Evolutionary conservation across 2,329 filamentous ascomycete genomes (phyloP), one percentile per base, ranked within the genome.

Genomic region (Arthrobotrys pseudoclavata): DNA sequence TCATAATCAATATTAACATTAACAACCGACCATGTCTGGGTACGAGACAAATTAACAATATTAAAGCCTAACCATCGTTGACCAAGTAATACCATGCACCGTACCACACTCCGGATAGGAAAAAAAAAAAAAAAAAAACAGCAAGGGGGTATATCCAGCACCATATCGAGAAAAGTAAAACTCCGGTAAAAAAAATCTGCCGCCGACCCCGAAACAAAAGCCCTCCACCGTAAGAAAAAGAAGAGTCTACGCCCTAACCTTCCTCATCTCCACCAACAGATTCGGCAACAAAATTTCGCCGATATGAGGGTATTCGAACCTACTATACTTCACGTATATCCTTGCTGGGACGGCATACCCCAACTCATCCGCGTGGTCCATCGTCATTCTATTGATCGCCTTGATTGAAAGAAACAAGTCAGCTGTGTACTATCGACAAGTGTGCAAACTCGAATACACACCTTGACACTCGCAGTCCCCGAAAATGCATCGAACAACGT

Each of bases 381-480:
- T 60, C 6, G 63, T 52, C 70, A 74, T 74, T 18, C 61, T 26
- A 15, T 67, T 53, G 3, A 74, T 67, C n/a, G 69, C 48, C 69
- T 74, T 24, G 13, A 18, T 31, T 9, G 13, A 42, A 55, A 12
- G 9, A 67, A 53, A 40, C 5, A 29, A 40, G 37, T 40, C 13
- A 15, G 15, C 34, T 4, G 10, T 15, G 9, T 15, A 3, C 13
- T 3, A 40, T 15, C 2, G 1, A 40, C 7, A 15, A 15, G 13
- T 1, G 15, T 40, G 2, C 5, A 40, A 60, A 18, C 12, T 40
- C 15, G 31, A 24, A 20, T 10, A n/a, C 37, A 22, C 29, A 72
- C 69, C 69, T 74, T 74, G 9, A 74, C 29, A 40, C 40, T 66
- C 12, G 69, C 61, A 1, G 69, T 74, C 15, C 61, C 69, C 40